A percentile compares a stretch with the other conserved stretches of the same genome.
Conservation (phyloP, 208 protist species). For the Leishmania arabica region DNA sequence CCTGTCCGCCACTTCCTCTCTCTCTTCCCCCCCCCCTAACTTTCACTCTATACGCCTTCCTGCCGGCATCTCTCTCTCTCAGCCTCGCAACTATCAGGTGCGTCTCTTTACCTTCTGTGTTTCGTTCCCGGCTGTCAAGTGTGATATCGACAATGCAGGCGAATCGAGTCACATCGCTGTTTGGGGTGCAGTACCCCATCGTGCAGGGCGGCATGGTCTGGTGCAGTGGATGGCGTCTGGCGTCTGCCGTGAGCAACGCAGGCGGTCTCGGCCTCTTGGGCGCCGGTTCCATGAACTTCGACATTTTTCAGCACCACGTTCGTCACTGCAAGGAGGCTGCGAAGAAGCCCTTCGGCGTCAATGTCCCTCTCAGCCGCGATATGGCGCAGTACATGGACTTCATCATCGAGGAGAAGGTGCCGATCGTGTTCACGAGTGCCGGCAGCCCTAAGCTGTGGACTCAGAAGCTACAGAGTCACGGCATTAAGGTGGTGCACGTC, state of each 20-base stretch:
- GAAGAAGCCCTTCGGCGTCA: constrained; percentile 82
- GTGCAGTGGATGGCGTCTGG: constrained; percentile 78
- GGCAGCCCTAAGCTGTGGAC: constrained; percentile 79
- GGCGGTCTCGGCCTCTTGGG: constrained; percentile 88
- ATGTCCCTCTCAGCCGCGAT: constrained; percentile 57
- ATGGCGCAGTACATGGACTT: constrained; percentile 49
- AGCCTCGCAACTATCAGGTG: background rate
- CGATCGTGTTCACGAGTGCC: constrained; percentile 87
- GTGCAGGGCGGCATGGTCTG: constrained; percentile 85
- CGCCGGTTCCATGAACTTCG: constrained; percentile 72
- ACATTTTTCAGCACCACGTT: constrained; percentile 66
- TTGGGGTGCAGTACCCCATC: constrained; percentile 82
- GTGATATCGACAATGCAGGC: constrained; percentile 25
- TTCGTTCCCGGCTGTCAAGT: background rate
- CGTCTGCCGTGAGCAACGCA: constrained; percentile 84
- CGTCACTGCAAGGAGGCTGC: constrained; percentile 42
- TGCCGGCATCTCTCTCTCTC: background rate
- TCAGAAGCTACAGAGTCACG: constrained; percentile 63
- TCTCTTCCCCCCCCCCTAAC: background rate
- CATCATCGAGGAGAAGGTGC: constrained; percentile 84
- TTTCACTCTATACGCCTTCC: background rate
- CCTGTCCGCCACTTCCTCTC: background rate
- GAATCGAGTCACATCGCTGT: constrained; percentile 53
- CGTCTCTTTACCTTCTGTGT: background rate
- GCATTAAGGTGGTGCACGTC: constrained; percentile 80